These are phyloP conservation scores for Naganishia liquefaciens DNA, from an alignment of 1,284 basidiomycete genomes.

Conservation along the genomic window DNA sequence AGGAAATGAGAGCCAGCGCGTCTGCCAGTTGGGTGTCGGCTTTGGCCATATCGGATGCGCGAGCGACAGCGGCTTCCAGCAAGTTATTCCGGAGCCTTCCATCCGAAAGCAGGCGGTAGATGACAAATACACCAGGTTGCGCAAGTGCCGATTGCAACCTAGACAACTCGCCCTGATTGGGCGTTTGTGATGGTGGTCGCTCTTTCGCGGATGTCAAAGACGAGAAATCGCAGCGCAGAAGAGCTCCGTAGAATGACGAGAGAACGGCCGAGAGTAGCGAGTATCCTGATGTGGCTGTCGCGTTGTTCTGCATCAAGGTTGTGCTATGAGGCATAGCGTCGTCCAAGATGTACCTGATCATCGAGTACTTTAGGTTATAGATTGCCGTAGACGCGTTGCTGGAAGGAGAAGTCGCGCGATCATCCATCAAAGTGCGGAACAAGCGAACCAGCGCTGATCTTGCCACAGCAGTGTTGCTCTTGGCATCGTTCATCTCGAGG, in stretches of 20 bases:
- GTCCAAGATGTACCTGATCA: slow-evolving; percentile 30
- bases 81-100: slow-evolving; percentile 20
- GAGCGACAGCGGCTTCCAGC: slow-evolving; percentile 22
- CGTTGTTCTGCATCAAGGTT: slow-evolving; percentile 22
- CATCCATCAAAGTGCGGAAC: slow-evolving; percentile 25
- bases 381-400: slow-evolving; percentile 10
- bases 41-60: slow-evolving; percentile 15
- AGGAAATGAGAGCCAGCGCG: slow-evolving; percentile 21
- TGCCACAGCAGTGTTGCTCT: slow-evolving; percentile 4
- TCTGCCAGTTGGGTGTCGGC: slow-evolving; percentile 7
- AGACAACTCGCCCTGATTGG: slow-evolving; percentile 5
- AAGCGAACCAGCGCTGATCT: slow-evolving; percentile 29
- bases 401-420: slow-evolving; percentile 3
- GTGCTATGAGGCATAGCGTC: slow-evolving; percentile 18
- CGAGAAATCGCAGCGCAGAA: slow-evolving; percentile 20
- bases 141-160: slow-evolving; percentile 7
- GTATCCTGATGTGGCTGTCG: slow-evolving; percentile 19
- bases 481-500: slow-evolving; percentile 27
- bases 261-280: slow-evolving; percentile 21
- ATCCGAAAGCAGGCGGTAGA: slow-evolving; percentile 18
- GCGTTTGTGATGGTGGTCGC: slow-evolving; percentile 5
- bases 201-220: slow-evolving; percentile 8
- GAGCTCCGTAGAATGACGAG: slow-evolving; percentile 17
- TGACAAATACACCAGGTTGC: slow-evolving; percentile 9
- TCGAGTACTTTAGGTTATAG: slow-evolving; percentile 13